phyloP scores from a whole-genome alignment of 257 asterid genomes.

The Nicotiana sylvestris region DNA sequence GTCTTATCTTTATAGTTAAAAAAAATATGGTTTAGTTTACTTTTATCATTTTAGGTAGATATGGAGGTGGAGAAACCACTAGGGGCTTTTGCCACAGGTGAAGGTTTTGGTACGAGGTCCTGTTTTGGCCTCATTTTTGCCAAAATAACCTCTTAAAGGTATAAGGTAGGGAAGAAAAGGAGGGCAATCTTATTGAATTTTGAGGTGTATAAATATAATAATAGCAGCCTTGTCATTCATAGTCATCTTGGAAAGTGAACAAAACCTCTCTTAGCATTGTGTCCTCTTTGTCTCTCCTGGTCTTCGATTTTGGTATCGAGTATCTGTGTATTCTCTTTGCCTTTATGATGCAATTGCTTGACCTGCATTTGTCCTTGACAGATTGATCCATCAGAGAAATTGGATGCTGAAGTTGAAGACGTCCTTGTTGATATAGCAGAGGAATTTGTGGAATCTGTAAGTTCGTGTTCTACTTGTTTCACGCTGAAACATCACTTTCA shows the following conservation, averaged over 20 bases:
- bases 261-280: neutral
- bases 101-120: neutral
- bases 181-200: neutral
- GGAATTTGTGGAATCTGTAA: conserved; percentile 93
- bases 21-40: neutral
- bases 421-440: conserved; percentile 81
- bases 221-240: neutral
- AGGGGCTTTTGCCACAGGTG: neutral
- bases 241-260: neutral
- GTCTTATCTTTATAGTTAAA: neutral
- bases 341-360: conserved; percentile 13
- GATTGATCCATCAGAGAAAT: conserved; percentile 86
- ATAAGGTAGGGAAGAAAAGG: neutral
- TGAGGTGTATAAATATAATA: neutral
- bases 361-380: conserved; percentile 27
- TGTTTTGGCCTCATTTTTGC: neutral
- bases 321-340: neutral
- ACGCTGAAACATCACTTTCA: neutral
- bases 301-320: neutral
- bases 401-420: conserved; percentile 86
- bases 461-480: conserved; percentile 23
- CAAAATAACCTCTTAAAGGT: neutral
- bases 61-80: too few species aligned
- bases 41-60: neutral
- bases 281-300: neutral